Conservation (phyloP, 192 early-diverging fungal genomes). For the Jimgerdemannia flammicorona region DNA sequence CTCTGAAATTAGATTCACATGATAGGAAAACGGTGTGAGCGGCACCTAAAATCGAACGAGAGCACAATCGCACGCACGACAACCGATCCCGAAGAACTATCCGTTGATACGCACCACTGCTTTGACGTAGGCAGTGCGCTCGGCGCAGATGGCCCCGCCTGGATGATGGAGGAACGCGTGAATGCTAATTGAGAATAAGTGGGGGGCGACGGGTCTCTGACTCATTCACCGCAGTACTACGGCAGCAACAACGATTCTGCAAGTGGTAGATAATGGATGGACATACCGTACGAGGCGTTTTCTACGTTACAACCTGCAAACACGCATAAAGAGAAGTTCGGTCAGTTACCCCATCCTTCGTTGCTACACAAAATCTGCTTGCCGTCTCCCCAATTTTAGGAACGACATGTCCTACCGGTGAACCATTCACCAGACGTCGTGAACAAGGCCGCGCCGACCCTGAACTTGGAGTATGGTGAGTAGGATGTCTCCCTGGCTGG, state of each 20-base stretch:
- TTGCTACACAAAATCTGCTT: not conserved
- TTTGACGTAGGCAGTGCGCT: slow-evolving; percentile 85
- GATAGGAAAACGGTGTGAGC: not conserved
- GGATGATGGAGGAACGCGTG: not conserved
- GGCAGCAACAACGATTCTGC: not conserved
- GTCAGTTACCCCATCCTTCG: not conserved
- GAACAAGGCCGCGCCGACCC: slow-evolving; percentile 83
- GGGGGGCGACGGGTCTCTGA: not conserved
- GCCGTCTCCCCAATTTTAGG: not conserved
- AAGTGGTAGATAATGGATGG: not conserved
- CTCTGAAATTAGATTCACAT: slow-evolving; percentile 36
- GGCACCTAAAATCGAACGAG: too few species aligned
- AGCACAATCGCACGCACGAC: too few species aligned
- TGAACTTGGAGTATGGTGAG: slow-evolving; percentile 89
- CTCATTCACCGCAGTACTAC: slow-evolving; percentile 2
- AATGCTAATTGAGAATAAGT: not conserved
- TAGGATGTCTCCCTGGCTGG: slow-evolving; percentile 73
- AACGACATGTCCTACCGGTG: not conserved
- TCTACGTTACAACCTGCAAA: slow-evolving; percentile 80
- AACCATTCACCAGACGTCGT: slow-evolving; percentile 14
- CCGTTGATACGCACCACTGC: slow-evolving; percentile 62
- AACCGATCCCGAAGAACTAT: too few species aligned
- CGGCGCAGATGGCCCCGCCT: slow-evolving; percentile 83
- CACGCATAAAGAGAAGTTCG: not conserved
- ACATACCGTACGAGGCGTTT: slow-evolving; percentile 77